Evolutionary conservation across 257 asterid species (phyloP).

Genomic region (Petrea volubilis): DNA sequence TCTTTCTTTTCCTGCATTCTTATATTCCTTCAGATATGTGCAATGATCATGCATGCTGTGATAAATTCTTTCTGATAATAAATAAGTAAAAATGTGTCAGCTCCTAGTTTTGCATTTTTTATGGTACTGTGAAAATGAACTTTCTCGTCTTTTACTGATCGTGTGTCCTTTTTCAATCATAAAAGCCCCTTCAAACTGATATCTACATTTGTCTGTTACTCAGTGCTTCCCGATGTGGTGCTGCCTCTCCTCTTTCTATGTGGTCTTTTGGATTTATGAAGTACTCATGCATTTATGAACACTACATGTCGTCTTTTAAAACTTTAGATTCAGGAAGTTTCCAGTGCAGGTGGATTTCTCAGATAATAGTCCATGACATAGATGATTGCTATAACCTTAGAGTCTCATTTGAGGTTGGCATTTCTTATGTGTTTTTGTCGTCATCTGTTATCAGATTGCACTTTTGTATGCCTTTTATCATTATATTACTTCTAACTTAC

Average conservation of each 20-base stretch:
- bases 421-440: background rate
- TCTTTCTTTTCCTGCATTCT: background rate
- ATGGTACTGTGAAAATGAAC: background rate
- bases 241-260: background rate
- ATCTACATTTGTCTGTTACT: background rate
- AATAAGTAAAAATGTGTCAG: background rate
- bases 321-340: background rate
- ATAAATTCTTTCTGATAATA: background rate
- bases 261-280: background rate
- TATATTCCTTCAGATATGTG: slow-evolving; percentile 1
- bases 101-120: slow-evolving; percentile 2
- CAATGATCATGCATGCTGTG: background rate
- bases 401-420: background rate
- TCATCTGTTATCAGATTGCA: slow-evolving; percentile 4
- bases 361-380: background rate
- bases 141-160: background rate
- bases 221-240: too few relatives aligned
- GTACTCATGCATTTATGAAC: background rate
- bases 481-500: background rate
- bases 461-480: background rate
- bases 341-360: background rate
- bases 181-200: background rate
- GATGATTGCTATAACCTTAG: background rate
- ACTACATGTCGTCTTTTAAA: slow-evolving; percentile 4
- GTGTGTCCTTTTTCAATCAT: background rate